Percentiles rank a stretch among this genome's conserved stretches.
phyloP scores from a whole-genome alignment of 2,329 filamentous ascomycete genomes.

The Phaeosphaeriaceae sp. region DNA sequence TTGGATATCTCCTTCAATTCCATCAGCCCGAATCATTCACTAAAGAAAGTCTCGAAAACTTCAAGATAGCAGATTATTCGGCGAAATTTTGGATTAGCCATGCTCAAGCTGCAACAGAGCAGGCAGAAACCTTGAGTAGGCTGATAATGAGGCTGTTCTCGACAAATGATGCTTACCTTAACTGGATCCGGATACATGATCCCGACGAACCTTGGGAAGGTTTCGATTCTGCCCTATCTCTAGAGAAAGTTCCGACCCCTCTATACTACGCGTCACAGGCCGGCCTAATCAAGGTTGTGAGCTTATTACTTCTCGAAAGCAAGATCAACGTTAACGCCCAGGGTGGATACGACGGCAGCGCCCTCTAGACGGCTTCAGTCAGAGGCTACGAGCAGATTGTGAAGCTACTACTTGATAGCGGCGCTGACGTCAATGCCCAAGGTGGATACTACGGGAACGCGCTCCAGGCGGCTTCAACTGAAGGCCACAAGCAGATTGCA shows the following conservation, averaged over 20 bases:
- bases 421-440: too few relatives aligned
- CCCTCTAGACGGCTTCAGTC: too few relatives aligned
- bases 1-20: not conserved
- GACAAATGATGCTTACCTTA: not conserved
- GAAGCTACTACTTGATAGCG: too few relatives aligned
- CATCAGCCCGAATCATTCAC: not conserved
- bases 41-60: not conserved
- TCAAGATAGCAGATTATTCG: not conserved
- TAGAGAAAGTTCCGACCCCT: not conserved
- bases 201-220: not conserved
- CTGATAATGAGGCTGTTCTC: not conserved
- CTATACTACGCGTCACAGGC: not conserved
- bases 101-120: too few relatives aligned
- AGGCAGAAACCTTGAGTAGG: too few relatives aligned
- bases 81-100: not conserved
- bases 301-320: not conserved
- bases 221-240: not conserved
- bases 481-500: too few relatives aligned
- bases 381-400: too few relatives aligned
- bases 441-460: too few relatives aligned
- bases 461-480: too few relatives aligned
- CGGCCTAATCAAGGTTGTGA: not conserved
- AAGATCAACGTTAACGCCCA: too few relatives aligned
- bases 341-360: too few relatives aligned
- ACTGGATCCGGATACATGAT: not conserved